Conservation (phyloP, 352 stramenopile species). For the Phytophthora chlamydospora region DNA sequence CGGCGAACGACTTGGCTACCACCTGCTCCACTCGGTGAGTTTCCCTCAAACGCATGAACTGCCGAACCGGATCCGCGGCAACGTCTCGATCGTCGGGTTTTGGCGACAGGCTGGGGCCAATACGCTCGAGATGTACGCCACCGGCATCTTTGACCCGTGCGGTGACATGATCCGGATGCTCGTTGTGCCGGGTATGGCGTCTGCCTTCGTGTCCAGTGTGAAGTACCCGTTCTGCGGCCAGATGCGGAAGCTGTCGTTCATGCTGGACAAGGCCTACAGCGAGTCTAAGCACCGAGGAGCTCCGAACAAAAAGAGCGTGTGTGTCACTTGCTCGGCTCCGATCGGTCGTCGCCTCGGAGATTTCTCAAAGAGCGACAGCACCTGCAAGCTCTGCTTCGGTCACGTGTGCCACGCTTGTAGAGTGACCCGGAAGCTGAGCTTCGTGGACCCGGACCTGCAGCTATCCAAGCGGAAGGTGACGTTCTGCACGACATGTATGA, state of each 20-base stretch:
- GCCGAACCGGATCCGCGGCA: conserved; percentile 38
- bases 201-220: conserved; percentile 26
- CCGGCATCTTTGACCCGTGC: conserved; percentile 31
- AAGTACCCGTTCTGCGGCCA: conserved; percentile 30
- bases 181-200: conserved; percentile 28
- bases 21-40: conserved; percentile 46
- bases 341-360: conserved; percentile 19
- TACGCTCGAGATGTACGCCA: conserved; percentile 37
- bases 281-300: conserved; percentile 11
- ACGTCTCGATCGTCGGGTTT: conserved; percentile 38
- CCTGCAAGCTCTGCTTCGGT: conserved; percentile 38
- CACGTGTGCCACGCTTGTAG: conserved; percentile 35
- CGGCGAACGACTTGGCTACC: conserved; percentile 41
- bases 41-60: conserved; percentile 32
- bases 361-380: conserved; percentile 15
- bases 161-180: conserved; percentile 27
- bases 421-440: conserved; percentile 38
- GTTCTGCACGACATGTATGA: conserved; percentile 37
- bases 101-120: conserved; percentile 34
- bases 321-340: conserved; percentile 20
- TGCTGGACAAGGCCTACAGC: conserved; percentile 30
- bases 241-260: conserved; percentile 33
- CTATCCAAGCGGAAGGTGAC: conserved; percentile 39
- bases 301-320: conserved; percentile 23
- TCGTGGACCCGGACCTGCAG: conserved; percentile 34